Evolutionary conservation across 1,284 basidiomycete species (phyloP).

Genomic region (Stygiomarasmius scandens): DNA sequence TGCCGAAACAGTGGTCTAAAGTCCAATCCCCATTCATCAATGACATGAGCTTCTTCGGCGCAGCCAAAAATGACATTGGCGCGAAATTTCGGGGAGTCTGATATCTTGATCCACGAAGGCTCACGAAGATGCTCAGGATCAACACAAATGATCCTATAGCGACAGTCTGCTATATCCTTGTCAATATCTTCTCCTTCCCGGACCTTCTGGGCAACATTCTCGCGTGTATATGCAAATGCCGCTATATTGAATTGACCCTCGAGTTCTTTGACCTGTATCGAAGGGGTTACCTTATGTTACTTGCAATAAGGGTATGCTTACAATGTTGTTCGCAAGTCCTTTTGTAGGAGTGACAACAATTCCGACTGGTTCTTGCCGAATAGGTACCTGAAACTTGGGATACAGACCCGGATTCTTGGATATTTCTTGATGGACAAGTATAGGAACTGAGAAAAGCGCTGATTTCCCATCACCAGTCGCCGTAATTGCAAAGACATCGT

Average conservation of each 20-base stretch:
- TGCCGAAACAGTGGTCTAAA: slow-evolving; percentile 14
- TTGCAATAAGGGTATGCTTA: background rate
- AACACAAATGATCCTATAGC: background rate
- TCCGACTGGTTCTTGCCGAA: slow-evolving; percentile 1
- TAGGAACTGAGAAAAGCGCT: slow-evolving; percentile 9
- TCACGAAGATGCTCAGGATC: slow-evolving; percentile 10
- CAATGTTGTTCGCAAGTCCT: slow-evolving; percentile 12
- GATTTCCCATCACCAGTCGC: slow-evolving; percentile 13
- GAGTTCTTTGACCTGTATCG: slow-evolving; percentile 6
- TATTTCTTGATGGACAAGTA: slow-evolving; percentile 5
- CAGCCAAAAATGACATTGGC: slow-evolving; percentile 17
- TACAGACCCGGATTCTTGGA: background rate
- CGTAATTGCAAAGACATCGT: slow-evolving; percentile 1
- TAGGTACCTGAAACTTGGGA: slow-evolving; percentile 1
- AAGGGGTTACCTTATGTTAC: background rate
- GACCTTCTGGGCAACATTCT: background rate
- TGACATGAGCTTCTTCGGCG: slow-evolving; percentile 20
- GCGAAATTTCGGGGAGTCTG: slow-evolving; percentile 12
- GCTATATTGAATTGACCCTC: background rate
- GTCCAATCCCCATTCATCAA: slow-evolving; percentile 17
- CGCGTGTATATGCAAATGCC: slow-evolving; percentile 1
- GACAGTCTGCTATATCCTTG: background rate
- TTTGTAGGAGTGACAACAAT: slow-evolving; percentile 12
- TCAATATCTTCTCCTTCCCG: background rate
- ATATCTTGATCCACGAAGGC: slow-evolving; percentile 8